Conservation (phyloP, 2,329 filamentous ascomycete species). For the Truncatella angustata region DNA sequence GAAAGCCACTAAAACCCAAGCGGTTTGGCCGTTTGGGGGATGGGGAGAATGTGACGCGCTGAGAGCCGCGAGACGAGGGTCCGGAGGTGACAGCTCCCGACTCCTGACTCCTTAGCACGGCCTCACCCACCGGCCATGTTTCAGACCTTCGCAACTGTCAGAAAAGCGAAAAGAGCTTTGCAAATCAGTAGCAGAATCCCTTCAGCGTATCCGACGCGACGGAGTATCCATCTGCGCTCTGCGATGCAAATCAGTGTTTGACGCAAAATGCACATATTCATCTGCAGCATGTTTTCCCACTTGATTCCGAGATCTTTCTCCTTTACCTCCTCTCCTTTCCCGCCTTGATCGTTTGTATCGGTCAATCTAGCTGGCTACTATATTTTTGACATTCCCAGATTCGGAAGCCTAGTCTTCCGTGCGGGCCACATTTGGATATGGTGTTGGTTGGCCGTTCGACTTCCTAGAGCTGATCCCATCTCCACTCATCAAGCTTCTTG, state of each 20-base stretch:
- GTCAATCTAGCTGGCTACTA: background rate
- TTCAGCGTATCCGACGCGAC: too few relatives aligned
- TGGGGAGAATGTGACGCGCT: constrained; percentile 20
- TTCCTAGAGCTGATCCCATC: too few relatives aligned
- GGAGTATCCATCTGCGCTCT: constrained; percentile 8
- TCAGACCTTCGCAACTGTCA: constrained; percentile 19
- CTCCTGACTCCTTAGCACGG: constrained; percentile 24
- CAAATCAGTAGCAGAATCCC: constrained; percentile 5
- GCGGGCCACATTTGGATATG: constrained; percentile 8
- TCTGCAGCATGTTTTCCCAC: constrained; percentile 14
- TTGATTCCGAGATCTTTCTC: background rate
- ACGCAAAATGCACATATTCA: constrained; percentile 1
- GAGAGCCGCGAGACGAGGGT: constrained; percentile 19
- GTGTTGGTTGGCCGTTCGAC: too few relatives aligned
- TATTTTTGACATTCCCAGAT: constrained; percentile 10
- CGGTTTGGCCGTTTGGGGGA: background rate
- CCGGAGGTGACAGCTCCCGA: constrained; percentile 25
- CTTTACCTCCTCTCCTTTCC: constrained; percentile 10
- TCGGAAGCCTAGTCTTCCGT: constrained; percentile 17
- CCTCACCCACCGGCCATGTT: constrained; percentile 21
- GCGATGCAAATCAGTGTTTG: background rate
- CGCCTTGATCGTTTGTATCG: constrained; percentile 4
- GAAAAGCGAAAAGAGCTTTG: constrained; percentile 9
- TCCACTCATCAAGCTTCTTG: constrained; percentile 1
- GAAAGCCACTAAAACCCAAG: background rate